Percentiles rank a stretch among this genome's conserved stretches.
Evolutionary conservation across 768 basidiomycete species (phyloP).

Genomic region (Rhodocollybia butyracea): DNA sequence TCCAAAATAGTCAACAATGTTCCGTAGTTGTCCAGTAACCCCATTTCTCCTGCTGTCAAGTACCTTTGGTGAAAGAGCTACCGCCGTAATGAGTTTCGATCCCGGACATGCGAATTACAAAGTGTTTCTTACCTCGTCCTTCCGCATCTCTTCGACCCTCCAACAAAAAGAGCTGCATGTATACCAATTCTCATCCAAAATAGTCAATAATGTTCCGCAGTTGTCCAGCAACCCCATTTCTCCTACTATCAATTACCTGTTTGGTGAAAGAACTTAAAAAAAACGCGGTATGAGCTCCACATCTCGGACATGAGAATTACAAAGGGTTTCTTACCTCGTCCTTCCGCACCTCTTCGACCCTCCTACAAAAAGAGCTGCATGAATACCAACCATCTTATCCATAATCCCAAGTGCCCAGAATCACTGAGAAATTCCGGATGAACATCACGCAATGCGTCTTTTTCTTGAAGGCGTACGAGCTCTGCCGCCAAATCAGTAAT

Average conservation of each 20-base stretch:
- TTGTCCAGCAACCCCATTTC: conserved; percentile 18
- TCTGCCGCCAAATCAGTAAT: conserved; percentile 43
- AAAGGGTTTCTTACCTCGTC: conserved; percentile 41
- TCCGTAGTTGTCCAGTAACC: conserved; percentile 25
- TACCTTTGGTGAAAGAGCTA: conserved; percentile 51
- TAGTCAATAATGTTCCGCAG: conserved; percentile 41
- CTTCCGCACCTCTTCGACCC: conserved; percentile 45
- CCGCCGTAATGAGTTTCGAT: too few relatives aligned
- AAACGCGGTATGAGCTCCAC: too few relatives aligned
- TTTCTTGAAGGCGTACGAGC: conserved; percentile 7
- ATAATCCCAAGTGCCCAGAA: conserved; percentile 51
- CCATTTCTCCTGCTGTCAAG: conserved; percentile 35
- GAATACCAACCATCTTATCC: conserved; percentile 51
- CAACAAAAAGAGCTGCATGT: conserved; percentile 28
- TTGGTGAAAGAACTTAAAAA: conserved; percentile 46
- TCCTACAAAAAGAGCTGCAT: conserved; percentile 47
- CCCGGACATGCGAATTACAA: background rate
- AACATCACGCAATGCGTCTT: conserved; percentile 13
- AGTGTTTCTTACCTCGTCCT: conserved; percentile 42
- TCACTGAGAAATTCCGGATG: conserved; percentile 36
- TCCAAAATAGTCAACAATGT: conserved; percentile 45
- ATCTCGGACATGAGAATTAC: background rate
- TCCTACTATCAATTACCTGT: conserved; percentile 46
- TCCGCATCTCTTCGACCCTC: conserved; percentile 44
- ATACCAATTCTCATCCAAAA: conserved; percentile 29